Evolutionary conservation across 176 grass and related monocot genomes (phyloP).

Genomic region (Eremochloa ophiuroides): DNA sequence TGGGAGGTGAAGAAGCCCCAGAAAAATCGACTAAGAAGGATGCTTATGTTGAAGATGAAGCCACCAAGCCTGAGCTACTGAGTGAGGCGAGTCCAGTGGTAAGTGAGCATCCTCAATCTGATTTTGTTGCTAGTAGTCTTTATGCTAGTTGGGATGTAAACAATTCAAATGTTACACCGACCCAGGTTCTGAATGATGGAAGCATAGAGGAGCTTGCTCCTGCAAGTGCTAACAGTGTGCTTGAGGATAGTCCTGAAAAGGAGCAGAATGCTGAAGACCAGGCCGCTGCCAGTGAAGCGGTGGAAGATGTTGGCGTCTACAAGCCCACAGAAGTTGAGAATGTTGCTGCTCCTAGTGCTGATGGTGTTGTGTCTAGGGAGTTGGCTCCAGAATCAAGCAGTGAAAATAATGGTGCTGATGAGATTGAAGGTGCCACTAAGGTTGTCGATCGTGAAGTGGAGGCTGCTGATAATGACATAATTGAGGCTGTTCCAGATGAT

Average conservation of each 20-base stretch:
- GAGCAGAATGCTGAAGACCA: slow-evolving; percentile 2
- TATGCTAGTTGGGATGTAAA: slow-evolving; percentile 18
- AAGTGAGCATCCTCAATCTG: slow-evolving; percentile 22
- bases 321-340: slow-evolving; percentile 13
- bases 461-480: slow-evolving; percentile 17
- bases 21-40: slow-evolving; percentile 26
- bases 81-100: slow-evolving; percentile 17
- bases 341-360: not conserved
- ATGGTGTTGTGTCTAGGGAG: slow-evolving; percentile 11
- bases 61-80: not conserved
- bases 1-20: not conserved
- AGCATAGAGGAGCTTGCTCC: not conserved
- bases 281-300: not conserved
- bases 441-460: slow-evolving; percentile 11
- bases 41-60: slow-evolving; percentile 6
- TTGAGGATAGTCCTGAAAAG: slow-evolving; percentile 5
- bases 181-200: slow-evolving; percentile 20
- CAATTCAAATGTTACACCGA: not conserved
- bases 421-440: slow-evolving; percentile 10
- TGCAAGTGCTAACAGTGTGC: not conserved
- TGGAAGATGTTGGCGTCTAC: slow-evolving; percentile 11
- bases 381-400: slow-evolving; percentile 9
- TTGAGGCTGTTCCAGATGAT: slow-evolving; percentile 22
- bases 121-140: slow-evolving; percentile 6
- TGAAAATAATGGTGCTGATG: not conserved